Evolutionary conservation across 129 eudicot species (phyloP).

Genomic region (Saposhnikovia divaricata): DNA sequence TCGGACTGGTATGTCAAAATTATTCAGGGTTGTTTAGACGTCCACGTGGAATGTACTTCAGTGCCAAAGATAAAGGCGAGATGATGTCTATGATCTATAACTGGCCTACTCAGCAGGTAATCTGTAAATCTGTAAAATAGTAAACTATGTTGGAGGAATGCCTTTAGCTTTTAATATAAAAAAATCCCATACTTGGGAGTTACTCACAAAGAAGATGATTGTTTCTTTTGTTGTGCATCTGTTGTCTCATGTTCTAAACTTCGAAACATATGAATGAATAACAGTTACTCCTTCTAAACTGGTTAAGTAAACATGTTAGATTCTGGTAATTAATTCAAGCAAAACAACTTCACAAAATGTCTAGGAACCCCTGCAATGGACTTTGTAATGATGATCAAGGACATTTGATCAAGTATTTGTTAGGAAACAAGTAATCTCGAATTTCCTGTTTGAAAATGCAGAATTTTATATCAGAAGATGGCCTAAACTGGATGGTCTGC

Average conservation of each 20-base stretch:
- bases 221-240: neutral
- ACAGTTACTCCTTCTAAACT: neutral
- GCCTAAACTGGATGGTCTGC: slow-evolving; percentile 74
- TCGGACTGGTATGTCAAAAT: slow-evolving; percentile 97
- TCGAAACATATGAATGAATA: neutral
- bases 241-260: neutral
- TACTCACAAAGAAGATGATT: neutral
- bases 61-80: slow-evolving; percentile 99
- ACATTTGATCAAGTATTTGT: no score
- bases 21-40: slow-evolving; percentile 98
- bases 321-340: no score
- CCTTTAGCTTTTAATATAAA: neutral
- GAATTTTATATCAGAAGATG: slow-evolving; percentile 94
- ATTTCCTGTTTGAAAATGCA: slow-evolving; percentile 96
- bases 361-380: no score
- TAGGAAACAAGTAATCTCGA: no score
- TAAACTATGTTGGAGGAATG: neutral
- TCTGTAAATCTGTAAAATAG: slow-evolving; percentile 1
- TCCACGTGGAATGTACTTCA: slow-evolving; percentile 99
- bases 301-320: no score
- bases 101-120: slow-evolving; percentile 92
- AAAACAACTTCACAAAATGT: no score
- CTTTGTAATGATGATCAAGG: no score
- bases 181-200: neutral
- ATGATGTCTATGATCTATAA: slow-evolving; percentile 99